Base-by-base conservation (phyloP, 2,329 filamentous ascomycete species). In the Alternaria metachromatica region DNA sequence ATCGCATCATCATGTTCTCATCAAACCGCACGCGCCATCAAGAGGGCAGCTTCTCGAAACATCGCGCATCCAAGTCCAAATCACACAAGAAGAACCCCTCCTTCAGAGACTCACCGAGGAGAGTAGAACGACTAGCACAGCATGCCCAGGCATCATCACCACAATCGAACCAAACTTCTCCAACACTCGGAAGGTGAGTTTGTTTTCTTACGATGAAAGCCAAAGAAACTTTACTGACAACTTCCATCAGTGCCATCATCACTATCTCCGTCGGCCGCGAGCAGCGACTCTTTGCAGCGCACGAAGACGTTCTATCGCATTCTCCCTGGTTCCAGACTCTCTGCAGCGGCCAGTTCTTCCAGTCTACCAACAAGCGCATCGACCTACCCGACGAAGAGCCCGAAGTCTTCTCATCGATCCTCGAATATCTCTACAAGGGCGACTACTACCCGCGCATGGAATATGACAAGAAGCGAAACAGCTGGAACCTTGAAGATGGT, bases 371-470 rank as follows among this genome's bases (percentile, higher is more conserved):
- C 76, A 94, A 93, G 82, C 89, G 90, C 58, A 91, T 97, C 77
- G 87, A 90, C 55, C 87, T 97, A 2, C 91, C 93, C 2, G 89
- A 95, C 64, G 94, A 97, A 80, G 90, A 94, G 72, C 93, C 94
- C 20, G 93, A 97, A 78, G 90, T 97, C 74, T 94, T 97, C 80
- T 96, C 93, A 8, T 94, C 91, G 6, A 87, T 97, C 11, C 89
- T 97, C 60, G 94, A 97, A 78, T 97, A 91, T 72, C 88, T 97
- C 60, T 96, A 96, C 87, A 96, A 96, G 82, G 94, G 94, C 68
- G 94, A 97, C 81, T 97, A 97, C 83, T 94, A 90, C 72, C 94
- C 94, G 4, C 90, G 91, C 18, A 86, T 97, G 23, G 82, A 93
- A 60, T 93, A 93, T 81, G 93, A 95, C 82, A 93, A 94, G 84